Evolutionary conservation across 495 filamentous ascomycete species (phyloP).

Genomic region (Talaromyces stipitatus): DNA sequence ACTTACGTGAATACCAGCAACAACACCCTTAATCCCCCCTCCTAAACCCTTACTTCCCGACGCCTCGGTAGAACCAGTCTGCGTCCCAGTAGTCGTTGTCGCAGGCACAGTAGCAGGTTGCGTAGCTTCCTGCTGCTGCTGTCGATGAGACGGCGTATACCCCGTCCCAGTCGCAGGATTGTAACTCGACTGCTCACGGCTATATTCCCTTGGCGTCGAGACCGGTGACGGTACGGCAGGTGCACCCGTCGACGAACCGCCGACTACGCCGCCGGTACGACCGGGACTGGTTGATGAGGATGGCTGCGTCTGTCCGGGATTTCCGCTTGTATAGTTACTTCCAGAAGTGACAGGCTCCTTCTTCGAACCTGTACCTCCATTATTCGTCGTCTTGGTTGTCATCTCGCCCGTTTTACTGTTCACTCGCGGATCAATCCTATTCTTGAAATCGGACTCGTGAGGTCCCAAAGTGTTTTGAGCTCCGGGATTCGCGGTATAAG

Average conservation of each 20-base stretch:
- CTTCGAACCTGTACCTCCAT: not conserved
- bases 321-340: not conserved
- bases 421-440: constrained; percentile 43
- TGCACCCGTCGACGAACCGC: constrained; percentile 25
- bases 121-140: not conserved
- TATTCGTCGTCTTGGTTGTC: constrained; percentile 5
- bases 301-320: not conserved
- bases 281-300: not conserved
- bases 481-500: constrained; percentile 13
- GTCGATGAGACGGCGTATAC: constrained; percentile 9
- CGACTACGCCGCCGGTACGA: constrained; percentile 4
- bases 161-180: constrained; percentile 23
- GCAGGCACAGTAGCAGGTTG: constrained; percentile 2
- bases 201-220: constrained; percentile 8
- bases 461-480: constrained; percentile 25
- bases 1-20: constrained; percentile 33
- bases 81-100: not conserved
- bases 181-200: constrained; percentile 11
- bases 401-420: constrained; percentile 11
- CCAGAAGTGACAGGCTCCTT: not conserved
- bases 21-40: constrained; percentile 14
- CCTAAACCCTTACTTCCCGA: constrained; percentile 9
- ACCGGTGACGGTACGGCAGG: constrained; percentile 15
- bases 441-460: constrained; percentile 42
- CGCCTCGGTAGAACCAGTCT: not conserved